Percentiles rank a stretch among this genome's conserved stretches.
These are phyloP conservation scores for Hortaea werneckii DNA, from an alignment of 2,329 filamentous ascomycete species.

Conservation along the genomic window DNA sequence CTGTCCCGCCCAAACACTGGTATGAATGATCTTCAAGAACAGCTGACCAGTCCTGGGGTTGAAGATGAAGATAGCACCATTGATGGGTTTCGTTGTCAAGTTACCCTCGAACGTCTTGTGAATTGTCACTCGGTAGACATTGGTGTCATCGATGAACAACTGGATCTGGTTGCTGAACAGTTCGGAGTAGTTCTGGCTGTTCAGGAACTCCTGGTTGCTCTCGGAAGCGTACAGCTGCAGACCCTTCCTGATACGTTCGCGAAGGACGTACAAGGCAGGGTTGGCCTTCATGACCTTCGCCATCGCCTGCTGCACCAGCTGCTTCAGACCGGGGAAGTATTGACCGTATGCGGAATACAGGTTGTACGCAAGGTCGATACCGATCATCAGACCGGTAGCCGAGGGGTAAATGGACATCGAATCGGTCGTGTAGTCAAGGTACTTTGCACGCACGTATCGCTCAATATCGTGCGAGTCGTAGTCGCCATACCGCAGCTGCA, in stretches of 20 bases:
- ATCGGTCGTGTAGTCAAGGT: slow-evolving; percentile 96
- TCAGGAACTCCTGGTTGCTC: slow-evolving; percentile 97
- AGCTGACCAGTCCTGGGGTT: slow-evolving; percentile 96
- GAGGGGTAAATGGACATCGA: slow-evolving; percentile 98
- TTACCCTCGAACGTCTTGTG: slow-evolving; percentile 99
- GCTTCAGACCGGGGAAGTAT: slow-evolving; percentile 96
- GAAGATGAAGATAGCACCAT: slow-evolving; percentile 99
- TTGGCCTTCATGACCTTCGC: slow-evolving; percentile 99
- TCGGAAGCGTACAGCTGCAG: slow-evolving; percentile 96
- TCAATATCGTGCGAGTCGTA: slow-evolving; percentile 99
- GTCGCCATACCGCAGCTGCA: slow-evolving; percentile 91
- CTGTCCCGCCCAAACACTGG: slow-evolving; percentile 96
- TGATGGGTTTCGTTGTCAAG: slow-evolving; percentile 97
- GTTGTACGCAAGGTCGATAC: slow-evolving; percentile 95
- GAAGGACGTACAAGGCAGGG: slow-evolving; percentile 86
- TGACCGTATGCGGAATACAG: slow-evolving; percentile 96
- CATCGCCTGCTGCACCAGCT: slow-evolving; percentile 94
- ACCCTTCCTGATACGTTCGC: slow-evolving; percentile 97
- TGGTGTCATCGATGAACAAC: slow-evolving; percentile 97
- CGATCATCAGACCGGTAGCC: slow-evolving; percentile 93
- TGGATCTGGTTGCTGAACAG: slow-evolving; percentile 98
- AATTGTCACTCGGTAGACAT: slow-evolving; percentile 97
- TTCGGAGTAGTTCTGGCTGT: slow-evolving; percentile 98
- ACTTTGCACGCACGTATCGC: slow-evolving; percentile 93
- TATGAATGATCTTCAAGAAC: slow-evolving; percentile 99